A percentile compares a stretch with the other conserved stretches of the same genome.
Conservation (phyloP, 768 basidiomycete species). For the Boletus rufocinnamomeus region DNA sequence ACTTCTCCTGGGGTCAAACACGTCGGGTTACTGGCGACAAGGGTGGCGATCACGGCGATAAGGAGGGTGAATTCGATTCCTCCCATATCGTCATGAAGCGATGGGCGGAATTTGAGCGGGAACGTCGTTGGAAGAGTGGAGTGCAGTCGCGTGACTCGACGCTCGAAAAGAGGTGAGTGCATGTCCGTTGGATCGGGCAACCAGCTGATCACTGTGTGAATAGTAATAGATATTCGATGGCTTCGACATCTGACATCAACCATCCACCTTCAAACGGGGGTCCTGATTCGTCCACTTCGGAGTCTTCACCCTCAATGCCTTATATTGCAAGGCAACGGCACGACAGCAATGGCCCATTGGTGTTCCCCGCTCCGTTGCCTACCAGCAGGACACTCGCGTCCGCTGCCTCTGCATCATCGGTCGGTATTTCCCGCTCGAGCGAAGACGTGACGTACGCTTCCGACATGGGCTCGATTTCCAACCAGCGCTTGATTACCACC, state of each 20-base stretch:
- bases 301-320: slow-evolving; percentile 44
- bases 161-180: slow-evolving; percentile 65
- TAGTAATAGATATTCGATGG: slow-evolving; percentile 69
- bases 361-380: slow-evolving; percentile 74
- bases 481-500: slow-evolving; percentile 44
- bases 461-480: slow-evolving; percentile 41
- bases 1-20: slow-evolving; percentile 98
- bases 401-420: slow-evolving; percentile 43
- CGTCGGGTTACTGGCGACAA: slow-evolving; percentile 77
- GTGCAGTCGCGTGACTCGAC: slow-evolving; percentile 79
- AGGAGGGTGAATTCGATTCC: slow-evolving; percentile 97
- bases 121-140: slow-evolving; percentile 90
- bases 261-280: slow-evolving; percentile 51
- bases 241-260: slow-evolving; percentile 76
- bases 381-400: slow-evolving; percentile 55
- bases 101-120: slow-evolving; percentile 98
- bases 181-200: slow-evolving; percentile 1
- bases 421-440: slow-evolving; percentile 45
- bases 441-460: slow-evolving; percentile 41
- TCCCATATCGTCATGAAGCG: slow-evolving; percentile 98
- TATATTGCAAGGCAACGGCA: slow-evolving; percentile 55
- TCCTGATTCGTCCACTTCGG: slow-evolving; percentile 61
- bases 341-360: slow-evolving; percentile 70
- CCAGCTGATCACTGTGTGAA: slow-evolving; percentile 32
- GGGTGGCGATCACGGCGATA: slow-evolving; percentile 77